A percentile compares a stretch with the other conserved stretches of the same genome.
phyloP scores from a whole-genome alignment of 176 grass and related monocot genomes.

The Lolium multiflorum region DNA sequence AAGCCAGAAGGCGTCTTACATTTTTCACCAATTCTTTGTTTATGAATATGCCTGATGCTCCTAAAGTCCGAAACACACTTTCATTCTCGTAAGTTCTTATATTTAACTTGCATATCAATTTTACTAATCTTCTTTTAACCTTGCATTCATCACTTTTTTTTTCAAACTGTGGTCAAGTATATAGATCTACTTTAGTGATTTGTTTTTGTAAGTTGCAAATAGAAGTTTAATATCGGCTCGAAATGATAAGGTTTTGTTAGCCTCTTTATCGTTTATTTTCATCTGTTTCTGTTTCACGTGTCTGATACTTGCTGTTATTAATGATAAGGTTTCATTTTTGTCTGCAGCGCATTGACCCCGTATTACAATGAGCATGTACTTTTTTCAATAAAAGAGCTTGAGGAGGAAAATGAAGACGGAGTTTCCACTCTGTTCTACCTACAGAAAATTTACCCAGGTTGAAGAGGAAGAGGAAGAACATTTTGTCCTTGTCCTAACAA shows the following conservation, averaged over 20 bases:
- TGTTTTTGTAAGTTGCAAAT: constrained; percentile 17
- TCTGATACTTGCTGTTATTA: constrained; percentile 30
- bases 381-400: constrained; percentile 74
- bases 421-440: constrained; percentile 96
- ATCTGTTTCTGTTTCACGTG: constrained; percentile 29
- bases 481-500: constrained; percentile 20
- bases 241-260: constrained; percentile 4
- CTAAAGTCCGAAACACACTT: constrained; percentile 94
- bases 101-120: constrained; percentile 33
- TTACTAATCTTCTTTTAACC: constrained; percentile 39
- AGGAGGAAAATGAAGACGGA: constrained; percentile 91
- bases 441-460: constrained; percentile 97
- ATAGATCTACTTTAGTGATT: constrained; percentile 4
- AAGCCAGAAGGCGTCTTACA: constrained; percentile 86
- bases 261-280: constrained; percentile 8
- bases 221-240: constrained; percentile 1
- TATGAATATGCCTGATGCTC: constrained; percentile 98
- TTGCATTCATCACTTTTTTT: constrained; percentile 26
- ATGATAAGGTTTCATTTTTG: constrained; percentile 27
- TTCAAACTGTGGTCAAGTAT: constrained; percentile 39
- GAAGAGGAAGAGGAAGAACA: constrained; percentile 20
- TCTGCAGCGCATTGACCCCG: constrained; percentile 76
- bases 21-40: constrained; percentile 98
- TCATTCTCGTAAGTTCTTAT: constrained; percentile 88
- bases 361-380: constrained; percentile 85